phyloP scores from a whole-genome alignment of 345 rosid species.

The Lepidium africanum region DNA sequence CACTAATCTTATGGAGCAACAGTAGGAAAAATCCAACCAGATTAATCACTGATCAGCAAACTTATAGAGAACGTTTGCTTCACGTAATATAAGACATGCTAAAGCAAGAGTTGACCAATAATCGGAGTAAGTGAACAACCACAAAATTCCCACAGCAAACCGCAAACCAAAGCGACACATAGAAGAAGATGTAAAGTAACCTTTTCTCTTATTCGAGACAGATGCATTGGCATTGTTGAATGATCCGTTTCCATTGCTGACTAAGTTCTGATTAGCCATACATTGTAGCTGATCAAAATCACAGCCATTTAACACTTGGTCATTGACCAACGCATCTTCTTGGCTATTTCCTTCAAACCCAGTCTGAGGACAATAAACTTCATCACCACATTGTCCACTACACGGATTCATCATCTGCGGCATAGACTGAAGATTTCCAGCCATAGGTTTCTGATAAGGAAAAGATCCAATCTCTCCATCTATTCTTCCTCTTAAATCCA shows the following conservation, averaged over 20 bases:
- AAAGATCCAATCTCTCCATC: conserved; percentile 97
- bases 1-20: background rate
- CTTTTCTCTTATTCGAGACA: conserved; percentile 56
- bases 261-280: conserved; percentile 47
- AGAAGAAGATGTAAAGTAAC: conserved; percentile 18
- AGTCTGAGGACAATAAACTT: conserved; percentile 58
- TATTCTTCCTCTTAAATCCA: conserved; percentile 88
- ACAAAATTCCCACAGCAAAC: background rate
- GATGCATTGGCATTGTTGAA: conserved; percentile 36
- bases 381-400: conserved; percentile 65
- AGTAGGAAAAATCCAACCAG: background rate
- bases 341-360: conserved; percentile 42
- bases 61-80: background rate
- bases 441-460: conserved; percentile 74
- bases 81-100: background rate
- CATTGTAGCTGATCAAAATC: conserved; percentile 69
- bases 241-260: conserved; percentile 29
- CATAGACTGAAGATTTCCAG: conserved; percentile 36
- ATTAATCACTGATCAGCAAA: background rate
- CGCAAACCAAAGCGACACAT: background rate
- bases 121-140: background rate
- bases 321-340: conserved; percentile 41
- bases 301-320: conserved; percentile 46
- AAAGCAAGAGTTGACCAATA: background rate
- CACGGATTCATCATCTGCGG: conserved; percentile 77